phyloP scores from a whole-genome alignment of 495 filamentous ascomycete genomes.

The Neurospora sublineolata region DNA sequence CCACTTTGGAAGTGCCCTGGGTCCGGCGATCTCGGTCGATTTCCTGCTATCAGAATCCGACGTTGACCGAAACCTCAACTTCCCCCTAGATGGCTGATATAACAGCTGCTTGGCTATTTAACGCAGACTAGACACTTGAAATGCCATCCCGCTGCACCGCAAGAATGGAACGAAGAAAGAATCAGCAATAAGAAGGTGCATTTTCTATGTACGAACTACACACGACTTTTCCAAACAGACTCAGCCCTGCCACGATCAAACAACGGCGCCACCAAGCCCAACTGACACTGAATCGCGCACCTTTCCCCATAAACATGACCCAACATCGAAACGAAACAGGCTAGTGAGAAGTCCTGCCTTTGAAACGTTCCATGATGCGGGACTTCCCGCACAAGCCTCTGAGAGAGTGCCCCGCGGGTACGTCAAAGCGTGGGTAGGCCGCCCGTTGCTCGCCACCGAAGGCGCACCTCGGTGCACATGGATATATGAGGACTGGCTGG shows the following conservation, averaged over 20 bases:
- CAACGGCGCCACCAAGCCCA: neutral
- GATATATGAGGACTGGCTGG: no score
- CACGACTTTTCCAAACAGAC: neutral
- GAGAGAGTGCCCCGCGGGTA: no score
- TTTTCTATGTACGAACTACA: neutral
- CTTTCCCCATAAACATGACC: neutral
- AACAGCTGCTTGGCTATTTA: neutral
- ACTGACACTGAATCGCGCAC: neutral
- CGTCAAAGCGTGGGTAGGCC: no score
- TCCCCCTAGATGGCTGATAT: neutral
- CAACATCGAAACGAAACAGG: neutral
- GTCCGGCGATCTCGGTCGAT: neutral
- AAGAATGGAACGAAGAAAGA: neutral
- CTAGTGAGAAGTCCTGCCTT: neutral
- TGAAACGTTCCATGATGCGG: neutral
- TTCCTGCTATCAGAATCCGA: neutral
- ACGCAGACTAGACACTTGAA: neutral
- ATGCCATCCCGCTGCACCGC: neutral
- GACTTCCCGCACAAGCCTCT: no score
- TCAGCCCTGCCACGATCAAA: neutral
- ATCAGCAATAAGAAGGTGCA: neutral
- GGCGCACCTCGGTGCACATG: no score
- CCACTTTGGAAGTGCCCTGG: neutral
- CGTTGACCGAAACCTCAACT: neutral
- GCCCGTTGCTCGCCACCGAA: no score